A percentile compares a stretch with the other conserved stretches of the same genome.
These are phyloP conservation scores for Penicillium manginii DNA, from an alignment of 495 filamentous ascomycete genomes.

Conservation along the genomic window DNA sequence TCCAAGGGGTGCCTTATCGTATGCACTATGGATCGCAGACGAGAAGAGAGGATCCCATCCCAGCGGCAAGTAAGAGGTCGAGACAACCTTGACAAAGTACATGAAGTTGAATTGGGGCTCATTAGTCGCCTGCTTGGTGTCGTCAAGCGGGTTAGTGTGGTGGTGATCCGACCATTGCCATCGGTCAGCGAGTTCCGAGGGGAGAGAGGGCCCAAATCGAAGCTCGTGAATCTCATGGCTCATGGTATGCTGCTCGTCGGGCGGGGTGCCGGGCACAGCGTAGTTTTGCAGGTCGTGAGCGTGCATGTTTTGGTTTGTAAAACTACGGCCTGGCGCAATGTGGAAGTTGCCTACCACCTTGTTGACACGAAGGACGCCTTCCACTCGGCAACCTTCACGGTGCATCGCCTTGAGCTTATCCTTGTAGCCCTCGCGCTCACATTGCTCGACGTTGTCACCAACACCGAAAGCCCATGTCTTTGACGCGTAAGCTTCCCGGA, in stretches of 20 bases:
- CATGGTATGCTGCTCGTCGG: conserved; percentile 77
- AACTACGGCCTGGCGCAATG: conserved; percentile 91
- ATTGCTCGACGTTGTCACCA: conserved; percentile 93
- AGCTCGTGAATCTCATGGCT: conserved; percentile 88
- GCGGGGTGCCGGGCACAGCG: conserved; percentile 58
- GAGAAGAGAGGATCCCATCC: conserved; percentile 68
- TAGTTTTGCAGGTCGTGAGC: conserved; percentile 97
- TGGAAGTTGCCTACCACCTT: conserved; percentile 99
- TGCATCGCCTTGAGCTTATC: conserved; percentile 85
- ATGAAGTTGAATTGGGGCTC: conserved; percentile 93
- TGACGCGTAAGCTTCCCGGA: conserved; percentile 87
- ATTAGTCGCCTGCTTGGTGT: conserved; percentile 71
- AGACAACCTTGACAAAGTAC: conserved; percentile 99
- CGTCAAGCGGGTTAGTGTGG: conserved; percentile 90
- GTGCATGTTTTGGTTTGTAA: conserved; percentile 93
- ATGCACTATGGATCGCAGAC: conserved; percentile 47
- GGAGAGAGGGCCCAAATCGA: conserved; percentile 91
- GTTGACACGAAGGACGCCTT: conserved; percentile 91
- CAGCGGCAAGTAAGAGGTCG: conserved; percentile 89
- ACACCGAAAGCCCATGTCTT: conserved; percentile 91
- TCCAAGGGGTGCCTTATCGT: conserved; percentile 64
- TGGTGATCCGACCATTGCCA: conserved; percentile 90
- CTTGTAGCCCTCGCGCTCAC: conserved; percentile 88
- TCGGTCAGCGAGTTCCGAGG: conserved; percentile 65
- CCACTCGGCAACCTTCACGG: conserved; percentile 91